Evolutionary conservation across 257 asterid genomes (phyloP), one percentile per base, ranked within the genome.

Genomic region (Cynanchum wilfordii): DNA sequence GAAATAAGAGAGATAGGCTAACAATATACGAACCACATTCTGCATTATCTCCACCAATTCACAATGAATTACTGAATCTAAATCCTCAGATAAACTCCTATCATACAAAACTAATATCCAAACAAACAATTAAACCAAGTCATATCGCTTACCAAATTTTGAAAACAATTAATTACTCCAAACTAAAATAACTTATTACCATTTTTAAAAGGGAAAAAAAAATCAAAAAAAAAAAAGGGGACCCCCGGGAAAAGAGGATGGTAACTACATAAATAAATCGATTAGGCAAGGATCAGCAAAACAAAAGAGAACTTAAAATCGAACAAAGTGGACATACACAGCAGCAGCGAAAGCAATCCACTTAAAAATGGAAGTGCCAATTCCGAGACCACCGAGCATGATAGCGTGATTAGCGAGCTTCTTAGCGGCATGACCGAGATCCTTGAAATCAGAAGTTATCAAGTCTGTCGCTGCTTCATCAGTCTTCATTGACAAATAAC

Each of bases 321-420:
- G 17, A 65, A 38, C 33, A n/a, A 66, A 22, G 15, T 25, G 52
- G 6, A 73, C 87, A 82, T 78, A 94, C 98, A 89, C 84, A 22
- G 98, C 98, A 38, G 96, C 93, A 76, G 75, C 50, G 47, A 89
- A 79, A 84, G 98, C 96, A 47, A 94, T 64, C 96, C 96, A 94
- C 78, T 85, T 75, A 75, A 94, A 82, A 49, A 91, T 76, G 20
- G 96, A 76, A 70, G 96, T 87, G 57, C 94, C 91, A 57, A 88
- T 74, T 49, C 98, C 98, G 66, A 88, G 82, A 0, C 87, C 87
- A 2, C 91, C 97, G 1, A 89, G 90, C 77, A 51, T 78, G 50
- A 93, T 40, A 2, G 89, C 90, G 77, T 93, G 98, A 70, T 81
- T 79, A 0, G 90, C 98, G 4, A 93, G 85, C 13, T 80, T 83